phyloP scores from a whole-genome alignment of 306 rosid species.

The Trifolium repens region DNA sequence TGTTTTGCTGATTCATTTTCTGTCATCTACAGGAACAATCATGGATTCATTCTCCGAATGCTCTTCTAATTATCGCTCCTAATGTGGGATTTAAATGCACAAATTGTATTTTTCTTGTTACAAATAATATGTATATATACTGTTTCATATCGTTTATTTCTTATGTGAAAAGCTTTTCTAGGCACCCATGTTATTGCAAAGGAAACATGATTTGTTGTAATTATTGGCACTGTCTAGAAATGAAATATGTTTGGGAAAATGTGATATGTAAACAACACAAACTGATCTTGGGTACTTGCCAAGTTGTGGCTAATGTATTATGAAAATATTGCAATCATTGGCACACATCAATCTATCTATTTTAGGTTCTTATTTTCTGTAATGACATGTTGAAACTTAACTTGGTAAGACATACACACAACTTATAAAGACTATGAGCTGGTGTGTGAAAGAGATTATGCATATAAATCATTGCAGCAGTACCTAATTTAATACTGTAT shows the following conservation, averaged over 20 bases:
- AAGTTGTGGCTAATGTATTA: no score
- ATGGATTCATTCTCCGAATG: slow-evolving; percentile 36
- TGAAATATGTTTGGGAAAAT: neutral
- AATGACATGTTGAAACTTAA: no score
- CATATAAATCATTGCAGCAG: no score
- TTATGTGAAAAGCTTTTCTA: slow-evolving; percentile 18
- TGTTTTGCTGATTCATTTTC: slow-evolving; percentile 29
- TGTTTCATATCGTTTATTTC: slow-evolving; percentile 20
- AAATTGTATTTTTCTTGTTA: slow-evolving; percentile 18
- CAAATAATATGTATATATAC: slow-evolving; percentile 21
- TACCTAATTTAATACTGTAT: no score
- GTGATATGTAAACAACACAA: slow-evolving; percentile 2
- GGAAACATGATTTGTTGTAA: neutral
- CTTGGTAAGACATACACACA: no score
- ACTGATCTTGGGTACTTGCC: neutral
- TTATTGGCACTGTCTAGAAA: neutral
- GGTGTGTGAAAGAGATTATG: no score
- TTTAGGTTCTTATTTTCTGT: no score
- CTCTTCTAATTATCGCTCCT: slow-evolving; percentile 30
- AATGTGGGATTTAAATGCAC: slow-evolving; percentile 35
- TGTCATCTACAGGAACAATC: slow-evolving; percentile 49
- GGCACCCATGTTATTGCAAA: slow-evolving; percentile 7
- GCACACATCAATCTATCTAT: no score
- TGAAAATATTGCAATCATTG: no score
- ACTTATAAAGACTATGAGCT: no score